Conservation (phyloP, 352 stramenopile genomes). For the Peronospora belbahrii region DNA sequence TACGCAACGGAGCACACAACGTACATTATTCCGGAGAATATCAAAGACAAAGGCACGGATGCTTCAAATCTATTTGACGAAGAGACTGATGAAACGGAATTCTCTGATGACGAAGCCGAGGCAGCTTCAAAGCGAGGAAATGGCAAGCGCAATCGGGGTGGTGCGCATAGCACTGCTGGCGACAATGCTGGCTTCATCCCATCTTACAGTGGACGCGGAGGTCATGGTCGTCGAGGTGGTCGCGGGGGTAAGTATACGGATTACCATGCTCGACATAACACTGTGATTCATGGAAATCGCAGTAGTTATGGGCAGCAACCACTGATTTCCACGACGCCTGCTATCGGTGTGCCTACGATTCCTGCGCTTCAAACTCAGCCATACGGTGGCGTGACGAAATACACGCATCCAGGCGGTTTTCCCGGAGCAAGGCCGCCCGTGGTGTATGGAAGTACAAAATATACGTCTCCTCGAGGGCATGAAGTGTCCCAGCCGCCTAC, state of each 20-base stretch:
- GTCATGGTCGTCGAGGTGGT: slow-evolving; percentile 6
- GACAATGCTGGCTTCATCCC: slow-evolving; percentile 3
- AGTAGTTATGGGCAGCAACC: slow-evolving; percentile 9
- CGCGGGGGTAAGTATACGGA: slow-evolving; percentile 11
- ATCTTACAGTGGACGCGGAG: slow-evolving; percentile 5
- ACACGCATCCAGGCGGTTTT: slow-evolving; percentile 34
- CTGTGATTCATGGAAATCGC: slow-evolving; percentile 4
- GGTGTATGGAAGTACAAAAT: slow-evolving; percentile 32
- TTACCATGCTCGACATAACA: slow-evolving; percentile 11
- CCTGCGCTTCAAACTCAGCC: slow-evolving; percentile 33
- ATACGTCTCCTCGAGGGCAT: slow-evolving; percentile 26
- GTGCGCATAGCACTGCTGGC: slow-evolving; percentile 1
- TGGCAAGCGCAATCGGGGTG: slow-evolving; percentile 54
- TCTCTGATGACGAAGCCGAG: slow-evolving; percentile 81
- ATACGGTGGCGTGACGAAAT: slow-evolving; percentile 40
- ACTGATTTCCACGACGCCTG: slow-evolving; percentile 3
- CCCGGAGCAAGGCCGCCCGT: slow-evolving; percentile 8
- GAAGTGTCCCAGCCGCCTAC: slow-evolving; percentile 17
- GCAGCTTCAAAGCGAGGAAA: slow-evolving; percentile 58
- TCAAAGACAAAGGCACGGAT: slow-evolving; percentile 78
- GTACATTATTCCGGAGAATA: slow-evolving; percentile 68
- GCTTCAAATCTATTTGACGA: slow-evolving; percentile 85
- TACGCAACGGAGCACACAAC: slow-evolving; percentile 74
- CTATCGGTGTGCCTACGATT: not conserved
- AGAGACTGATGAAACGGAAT: slow-evolving; percentile 66